These are phyloP conservation scores for Boletus sensibilis DNA, from an alignment of 768 basidiomycete genomes.

Conservation along the genomic window DNA sequence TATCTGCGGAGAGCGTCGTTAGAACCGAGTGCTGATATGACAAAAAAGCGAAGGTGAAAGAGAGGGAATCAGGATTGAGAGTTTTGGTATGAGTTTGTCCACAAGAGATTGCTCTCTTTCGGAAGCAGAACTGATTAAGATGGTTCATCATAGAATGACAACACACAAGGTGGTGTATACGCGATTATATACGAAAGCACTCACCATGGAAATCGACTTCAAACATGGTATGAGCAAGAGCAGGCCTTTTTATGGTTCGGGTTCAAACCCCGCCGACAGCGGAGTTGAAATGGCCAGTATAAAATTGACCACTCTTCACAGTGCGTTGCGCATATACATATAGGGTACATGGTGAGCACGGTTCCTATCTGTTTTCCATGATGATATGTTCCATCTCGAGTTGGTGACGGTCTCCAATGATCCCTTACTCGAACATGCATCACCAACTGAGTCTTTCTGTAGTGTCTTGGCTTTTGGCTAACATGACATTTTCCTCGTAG, in stretches of 20 bases:
- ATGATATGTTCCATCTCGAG: slow-evolving; percentile 76
- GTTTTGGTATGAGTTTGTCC: slow-evolving; percentile 55
- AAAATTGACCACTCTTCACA: background rate
- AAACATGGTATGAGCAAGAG: too few species aligned
- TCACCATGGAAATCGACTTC: slow-evolving; percentile 6
- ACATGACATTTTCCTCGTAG: background rate
- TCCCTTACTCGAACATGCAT: slow-evolving; percentile 79
- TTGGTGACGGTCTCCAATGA: slow-evolving; percentile 68
- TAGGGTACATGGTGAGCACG: slow-evolving; percentile 32
- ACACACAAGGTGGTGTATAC: background rate
- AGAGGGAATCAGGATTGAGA: slow-evolving; percentile 46
- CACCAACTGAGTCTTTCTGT: slow-evolving; percentile 44
- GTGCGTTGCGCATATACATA: too few species aligned
- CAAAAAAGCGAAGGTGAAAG: background rate
- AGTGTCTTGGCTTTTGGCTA: slow-evolving; percentile 21
- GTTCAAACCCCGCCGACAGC: slow-evolving; percentile 33
- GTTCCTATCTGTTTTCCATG: slow-evolving; percentile 35
- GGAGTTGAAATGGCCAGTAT: slow-evolving; percentile 8
- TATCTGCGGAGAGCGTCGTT: slow-evolving; percentile 1
- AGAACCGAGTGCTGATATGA: background rate
- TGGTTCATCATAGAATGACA: slow-evolving; percentile 44
- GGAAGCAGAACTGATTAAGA: slow-evolving; percentile 79
- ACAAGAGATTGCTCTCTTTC: slow-evolving; percentile 75
- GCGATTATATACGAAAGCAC: slow-evolving; percentile 5
- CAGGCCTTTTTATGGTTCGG: background rate